A percentile compares a stretch with the other conserved stretches of the same genome.
phyloP scores from a whole-genome alignment of 345 rosid species.

The Melastoma malabathricum region DNA sequence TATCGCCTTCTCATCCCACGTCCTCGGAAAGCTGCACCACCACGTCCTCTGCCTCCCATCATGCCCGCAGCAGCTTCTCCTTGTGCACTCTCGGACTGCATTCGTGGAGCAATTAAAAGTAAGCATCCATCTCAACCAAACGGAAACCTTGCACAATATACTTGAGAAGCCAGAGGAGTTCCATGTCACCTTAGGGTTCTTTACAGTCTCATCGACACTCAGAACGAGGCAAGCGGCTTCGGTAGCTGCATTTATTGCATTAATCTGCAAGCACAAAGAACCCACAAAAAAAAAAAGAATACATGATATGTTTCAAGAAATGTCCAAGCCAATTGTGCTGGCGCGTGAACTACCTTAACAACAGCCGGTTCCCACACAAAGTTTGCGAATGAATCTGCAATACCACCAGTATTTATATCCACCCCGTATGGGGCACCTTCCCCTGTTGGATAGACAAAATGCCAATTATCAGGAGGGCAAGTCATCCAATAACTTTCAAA shows the following conservation, averaged over 20 bases:
- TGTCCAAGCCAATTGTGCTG: no score
- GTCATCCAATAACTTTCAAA: no score
- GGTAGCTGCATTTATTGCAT: conserved; percentile 95
- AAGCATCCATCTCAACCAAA: no score
- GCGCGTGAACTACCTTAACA: conserved; percentile 43
- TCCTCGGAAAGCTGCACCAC: conserved; percentile 60
- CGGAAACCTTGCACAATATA: no score
- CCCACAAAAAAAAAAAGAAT: not conserved
- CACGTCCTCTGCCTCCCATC: conserved; percentile 72
- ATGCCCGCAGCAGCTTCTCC: conserved; percentile 86
- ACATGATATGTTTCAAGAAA: no score
- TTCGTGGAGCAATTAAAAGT: no score
- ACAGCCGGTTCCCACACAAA: conserved; percentile 99
- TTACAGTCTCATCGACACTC: conserved; percentile 96
- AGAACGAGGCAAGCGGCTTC: conserved; percentile 96
- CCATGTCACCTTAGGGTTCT: conserved; percentile 79
- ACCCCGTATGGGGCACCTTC: conserved; percentile 93
- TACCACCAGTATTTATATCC: conserved; percentile 90
- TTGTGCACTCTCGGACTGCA: conserved; percentile 72
- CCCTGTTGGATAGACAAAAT: conserved; percentile 22
- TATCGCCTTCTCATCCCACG: conserved; percentile 96
- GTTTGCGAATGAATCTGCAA: conserved; percentile 88
- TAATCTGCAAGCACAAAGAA: conserved; percentile 35
- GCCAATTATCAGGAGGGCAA: no score
- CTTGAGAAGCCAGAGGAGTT: no score